Base-by-base conservation (phyloP, 2,329 filamentous ascomycete species). In the Penicillium psychrosexuale region DNA sequence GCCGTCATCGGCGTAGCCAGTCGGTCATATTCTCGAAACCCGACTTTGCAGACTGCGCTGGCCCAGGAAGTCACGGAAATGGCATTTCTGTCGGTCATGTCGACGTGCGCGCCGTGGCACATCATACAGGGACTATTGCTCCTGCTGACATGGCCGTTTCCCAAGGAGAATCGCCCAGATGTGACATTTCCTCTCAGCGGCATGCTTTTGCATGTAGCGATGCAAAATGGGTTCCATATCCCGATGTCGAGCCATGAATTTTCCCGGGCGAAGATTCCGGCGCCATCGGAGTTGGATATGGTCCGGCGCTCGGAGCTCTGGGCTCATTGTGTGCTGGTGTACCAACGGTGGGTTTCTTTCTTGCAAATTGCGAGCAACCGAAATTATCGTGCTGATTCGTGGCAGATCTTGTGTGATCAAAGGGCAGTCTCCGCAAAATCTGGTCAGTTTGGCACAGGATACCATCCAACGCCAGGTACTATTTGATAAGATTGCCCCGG, bases 1-100 rank as follows among this genome's bases (percentile, higher is more conserved):
- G 83, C 88, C 45, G 87, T 77, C 6, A 65, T 75, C 13, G 68
- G 70, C 2, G 68, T 73, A 9, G 68, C 69, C 13, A 73, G 70
- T 53, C 66, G 74, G 8, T 68, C 68, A 4, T 77, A 74, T 48
- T 40, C 63, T 1, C 69, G 63, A 24, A 75, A 77, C 43, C 74
- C 74, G 3, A 76, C 74, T 0, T 47, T 77, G 9, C 57, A 74
- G 7, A 66, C 61, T 2, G 70, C 71, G 1, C 58, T 77, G 7
- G 63, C 69, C 4, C 62, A 65, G 13, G 70, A 66, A 36, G 64
- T 77, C 5, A 58, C 66, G 0, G 68, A 73, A n/a, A 66, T 75
- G 67, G 71, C 71, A 1, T 65, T 76, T 11, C 53, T 74, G 15
- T 73, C 72, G 2, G 61, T 67, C 1, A 44, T 63, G 9, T 67